Percentiles rank a stretch among this genome's conserved stretches.
phyloP scores from a whole-genome alignment of 208 protist genomes.

The Crithidia expoeki region DNA sequence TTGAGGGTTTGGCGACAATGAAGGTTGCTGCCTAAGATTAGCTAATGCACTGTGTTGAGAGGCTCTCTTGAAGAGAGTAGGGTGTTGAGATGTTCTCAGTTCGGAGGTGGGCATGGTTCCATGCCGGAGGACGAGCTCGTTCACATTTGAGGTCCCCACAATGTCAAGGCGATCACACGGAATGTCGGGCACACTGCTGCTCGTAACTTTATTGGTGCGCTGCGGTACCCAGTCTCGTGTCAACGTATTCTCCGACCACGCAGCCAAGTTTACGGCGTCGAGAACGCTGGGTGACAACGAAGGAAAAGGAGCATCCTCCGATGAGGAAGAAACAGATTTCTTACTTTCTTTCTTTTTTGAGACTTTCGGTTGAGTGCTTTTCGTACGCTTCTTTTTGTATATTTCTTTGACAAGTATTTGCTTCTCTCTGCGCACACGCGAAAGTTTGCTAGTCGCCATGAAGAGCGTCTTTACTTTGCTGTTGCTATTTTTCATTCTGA shows the following conservation, averaged over 20 bases:
- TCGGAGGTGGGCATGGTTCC: conserved; percentile 5
- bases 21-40: conserved; percentile 7
- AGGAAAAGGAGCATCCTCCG: neutral
- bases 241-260: neutral
- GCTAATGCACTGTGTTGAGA: neutral
- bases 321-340: neutral
- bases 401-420: neutral
- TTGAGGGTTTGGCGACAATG: neutral
- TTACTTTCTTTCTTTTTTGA: neutral
- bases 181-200: neutral
- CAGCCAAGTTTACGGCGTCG: neutral
- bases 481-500: too few relatives aligned
- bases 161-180: conserved; percentile 12
- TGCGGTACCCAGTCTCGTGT: conserved; percentile 3
- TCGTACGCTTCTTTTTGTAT: neutral
- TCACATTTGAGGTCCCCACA: neutral
- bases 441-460: neutral
- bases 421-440: neutral
- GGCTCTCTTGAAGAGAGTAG: neutral
- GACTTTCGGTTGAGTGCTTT: neutral
- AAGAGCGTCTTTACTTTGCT: too few relatives aligned
- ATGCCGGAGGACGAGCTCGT: conserved; percentile 15
- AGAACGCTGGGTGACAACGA: too few relatives aligned
- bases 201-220: neutral
- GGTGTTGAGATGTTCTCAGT: neutral